phyloP scores from a whole-genome alignment of 164 flowering plant genomes.

The Vitis amurensis region DNA sequence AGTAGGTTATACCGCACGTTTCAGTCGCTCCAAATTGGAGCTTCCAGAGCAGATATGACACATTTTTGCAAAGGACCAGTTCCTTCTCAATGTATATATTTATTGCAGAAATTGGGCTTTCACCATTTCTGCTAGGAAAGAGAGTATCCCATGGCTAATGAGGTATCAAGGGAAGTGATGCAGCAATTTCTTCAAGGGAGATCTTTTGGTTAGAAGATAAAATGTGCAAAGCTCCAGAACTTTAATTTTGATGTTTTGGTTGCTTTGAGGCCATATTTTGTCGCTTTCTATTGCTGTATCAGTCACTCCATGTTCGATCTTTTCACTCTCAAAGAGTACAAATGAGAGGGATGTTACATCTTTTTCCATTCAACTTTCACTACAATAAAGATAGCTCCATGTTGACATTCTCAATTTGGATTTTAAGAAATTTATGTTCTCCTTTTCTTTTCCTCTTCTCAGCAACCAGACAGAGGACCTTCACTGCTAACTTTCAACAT shows the following conservation, averaged over 20 bases:
- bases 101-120: neutral
- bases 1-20: slow-evolving; percentile 50
- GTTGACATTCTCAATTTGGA: no score
- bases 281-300: neutral
- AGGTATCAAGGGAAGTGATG: neutral
- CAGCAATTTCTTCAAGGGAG: neutral
- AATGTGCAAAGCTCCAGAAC: slow-evolving; percentile 3
- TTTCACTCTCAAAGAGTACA: no score
- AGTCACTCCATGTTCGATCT: no score
- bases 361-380: no score
- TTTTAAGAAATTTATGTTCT: no score
- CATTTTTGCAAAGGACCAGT: neutral
- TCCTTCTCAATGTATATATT: slow-evolving; percentile 2
- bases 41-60: neutral
- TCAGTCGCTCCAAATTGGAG: slow-evolving; percentile 13
- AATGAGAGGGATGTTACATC: no score
- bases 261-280: neutral
- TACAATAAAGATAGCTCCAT: no score
- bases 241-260: slow-evolving; percentile 2
- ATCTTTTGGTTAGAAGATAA: neutral
- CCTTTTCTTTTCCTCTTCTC: no score
- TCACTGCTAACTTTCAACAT: no score
- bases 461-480: no score
- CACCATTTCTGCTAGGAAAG: neutral
- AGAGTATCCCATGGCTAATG: neutral